Evolutionary conservation across 805 yeast species (phyloP), one percentile per base, ranked within the genome.

Genomic region (Candida ponderosae): DNA sequence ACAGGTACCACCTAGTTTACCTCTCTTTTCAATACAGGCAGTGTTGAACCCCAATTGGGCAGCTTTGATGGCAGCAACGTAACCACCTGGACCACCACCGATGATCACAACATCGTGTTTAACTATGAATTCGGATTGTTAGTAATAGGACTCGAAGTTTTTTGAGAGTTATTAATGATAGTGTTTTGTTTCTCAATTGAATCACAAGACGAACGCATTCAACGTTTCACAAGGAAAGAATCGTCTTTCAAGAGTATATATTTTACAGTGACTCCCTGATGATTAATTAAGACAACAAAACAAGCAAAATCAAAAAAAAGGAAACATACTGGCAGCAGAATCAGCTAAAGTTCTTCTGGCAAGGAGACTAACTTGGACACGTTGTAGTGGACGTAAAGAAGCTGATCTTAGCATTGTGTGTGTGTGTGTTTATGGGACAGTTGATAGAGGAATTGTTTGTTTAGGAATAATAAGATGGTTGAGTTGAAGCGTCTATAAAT

Each of bases 71-170:
- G 99, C 98, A 39, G 97, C 97, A 53, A 93, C 93, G 63, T 93
- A 93, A 45, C 99, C 99, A 64, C 97, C 99, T 50, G 99, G 99
- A 41, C 99, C 99, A 54, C 97, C 97, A 51, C 99, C 99, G 57
- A 93, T 83, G 52, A 93, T 86, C 38, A 90, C 95, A 38, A 93
- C 76, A 56, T 93, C 97, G 60, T 86, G 93, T 57, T 81, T 80
- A 53, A 68, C 51, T 36, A 18, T 19, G 21, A 24, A 50, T 18
- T 29, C 9, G 20, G 17, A 31, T 35, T 31, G 19, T 31, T 30
- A 11, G 16, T 17, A 11, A 13, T 16, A 13, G 30, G 5, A 23
- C 5, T 6, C 15, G 29, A 8, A n/a, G n/a, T n/a, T n/a, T n/a
- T n/a, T n/a, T n/a, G 28, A n/a, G 6, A 18, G 19, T n/a, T 6